Percentiles rank a stretch among this genome's conserved stretches.
Evolutionary conservation across 768 basidiomycete genomes (phyloP).

Genomic region (Exsudoporus frostii): DNA sequence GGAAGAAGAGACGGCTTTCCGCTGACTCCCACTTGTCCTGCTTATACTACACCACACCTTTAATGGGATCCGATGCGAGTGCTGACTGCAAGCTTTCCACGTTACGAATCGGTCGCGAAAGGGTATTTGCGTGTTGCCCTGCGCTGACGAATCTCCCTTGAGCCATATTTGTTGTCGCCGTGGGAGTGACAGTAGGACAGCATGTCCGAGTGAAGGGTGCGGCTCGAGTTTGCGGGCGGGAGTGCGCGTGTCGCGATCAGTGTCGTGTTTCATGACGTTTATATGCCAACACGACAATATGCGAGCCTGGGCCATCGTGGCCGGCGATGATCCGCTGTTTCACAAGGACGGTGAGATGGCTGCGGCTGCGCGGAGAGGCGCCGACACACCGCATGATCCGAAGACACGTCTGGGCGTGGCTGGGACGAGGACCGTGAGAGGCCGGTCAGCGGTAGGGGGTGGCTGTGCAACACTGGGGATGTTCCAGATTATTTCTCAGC

Average conservation of each 20-base stretch:
- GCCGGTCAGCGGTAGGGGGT: conserved; percentile 17
- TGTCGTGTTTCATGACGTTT: background rate
- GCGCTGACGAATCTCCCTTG: background rate
- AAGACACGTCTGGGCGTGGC: background rate
- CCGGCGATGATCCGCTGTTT: no score
- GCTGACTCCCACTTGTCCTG: background rate
- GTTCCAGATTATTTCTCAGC: conserved; percentile 21
- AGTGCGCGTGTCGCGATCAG: background rate
- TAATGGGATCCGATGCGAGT: background rate
- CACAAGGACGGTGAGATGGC: no score
- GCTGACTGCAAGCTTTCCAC: background rate
- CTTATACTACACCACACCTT: background rate
- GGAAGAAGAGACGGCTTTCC: conserved; percentile 5
- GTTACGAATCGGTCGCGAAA: background rate
- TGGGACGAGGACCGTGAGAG: conserved; percentile 5
- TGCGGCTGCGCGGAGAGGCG: no score
- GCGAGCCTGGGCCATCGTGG: no score
- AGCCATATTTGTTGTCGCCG: background rate
- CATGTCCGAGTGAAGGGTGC: background rate
- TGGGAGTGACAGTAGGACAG: background rate
- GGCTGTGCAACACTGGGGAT: conserved; percentile 18
- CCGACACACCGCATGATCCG: no score
- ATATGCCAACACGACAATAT: background rate
- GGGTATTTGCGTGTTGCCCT: background rate
- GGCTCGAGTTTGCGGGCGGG: background rate